Conservation (phyloP, 228 moss, liverwort and hornwort genomes). For the Sphagnum magellanicum region DNA sequence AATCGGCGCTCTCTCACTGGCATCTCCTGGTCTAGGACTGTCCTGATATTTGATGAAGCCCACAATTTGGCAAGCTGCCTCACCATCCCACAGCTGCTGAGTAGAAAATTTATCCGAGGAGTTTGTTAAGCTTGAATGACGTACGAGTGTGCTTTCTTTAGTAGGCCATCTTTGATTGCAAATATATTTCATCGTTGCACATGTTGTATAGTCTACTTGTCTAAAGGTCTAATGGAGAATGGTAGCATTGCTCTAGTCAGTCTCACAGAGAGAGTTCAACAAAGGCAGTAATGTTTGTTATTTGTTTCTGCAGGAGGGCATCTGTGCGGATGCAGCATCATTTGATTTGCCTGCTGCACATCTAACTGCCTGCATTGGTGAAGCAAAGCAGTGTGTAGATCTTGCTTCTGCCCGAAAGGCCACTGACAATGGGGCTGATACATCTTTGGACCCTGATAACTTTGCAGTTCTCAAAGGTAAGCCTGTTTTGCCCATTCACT, state of each 20-base stretch:
- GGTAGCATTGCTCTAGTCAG: no score
- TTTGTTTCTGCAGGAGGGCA: constrained; percentile 60
- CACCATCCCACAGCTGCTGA: constrained; percentile 9
- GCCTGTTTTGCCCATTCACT: neutral
- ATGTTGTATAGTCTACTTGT: no score
- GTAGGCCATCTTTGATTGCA: no score
- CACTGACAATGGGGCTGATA: constrained; percentile 79
- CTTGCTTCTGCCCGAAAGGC: constrained; percentile 72
- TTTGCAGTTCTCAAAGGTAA: constrained; percentile 97
- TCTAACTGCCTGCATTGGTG: constrained; percentile 82
- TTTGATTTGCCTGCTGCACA: constrained; percentile 94
- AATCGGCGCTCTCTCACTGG: constrained; percentile 88
- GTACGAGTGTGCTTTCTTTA: neutral
- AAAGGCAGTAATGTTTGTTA: no score
- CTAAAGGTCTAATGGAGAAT: no score
- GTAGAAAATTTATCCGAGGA: neutral
- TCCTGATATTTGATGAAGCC: constrained; percentile 97
- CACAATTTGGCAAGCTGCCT: constrained; percentile 79
- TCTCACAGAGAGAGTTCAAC: no score
- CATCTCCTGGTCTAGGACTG: constrained; percentile 76
- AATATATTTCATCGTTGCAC: no score
- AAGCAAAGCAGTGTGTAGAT: constrained; percentile 84
- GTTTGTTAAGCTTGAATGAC: constrained; percentile 8
- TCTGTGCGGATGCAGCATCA: constrained; percentile 98
- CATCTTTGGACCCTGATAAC: constrained; percentile 88